Conservation (phyloP, 441 rosid genomes). For the Erodium moschatum region DNA sequence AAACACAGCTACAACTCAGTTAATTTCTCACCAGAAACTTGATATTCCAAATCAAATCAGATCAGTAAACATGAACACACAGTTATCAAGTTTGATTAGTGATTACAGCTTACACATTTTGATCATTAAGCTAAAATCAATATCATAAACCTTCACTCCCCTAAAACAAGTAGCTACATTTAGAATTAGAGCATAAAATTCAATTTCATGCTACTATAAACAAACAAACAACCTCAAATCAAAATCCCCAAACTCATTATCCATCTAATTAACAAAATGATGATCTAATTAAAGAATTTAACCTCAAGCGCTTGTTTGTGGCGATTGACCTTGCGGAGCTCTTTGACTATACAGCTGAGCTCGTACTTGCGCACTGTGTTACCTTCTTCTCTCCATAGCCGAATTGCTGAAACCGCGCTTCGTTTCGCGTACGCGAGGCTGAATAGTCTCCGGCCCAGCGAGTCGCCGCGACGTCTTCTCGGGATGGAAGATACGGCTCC, state of each 20-base stretch:
- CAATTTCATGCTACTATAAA: background rate
- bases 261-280: too few relatives aligned
- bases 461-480: constrained; percentile 33
- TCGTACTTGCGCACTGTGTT: constrained; percentile 60
- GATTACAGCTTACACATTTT: too few relatives aligned
- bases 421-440: constrained; percentile 63
- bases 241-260: too few relatives aligned
- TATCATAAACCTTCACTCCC: background rate
- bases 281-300: background rate
- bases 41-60: too few relatives aligned
- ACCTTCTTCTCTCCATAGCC: constrained; percentile 77
- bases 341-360: constrained; percentile 72
- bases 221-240: too few relatives aligned
- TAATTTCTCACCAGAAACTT: too few relatives aligned
- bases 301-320: constrained; percentile 91
- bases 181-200: background rate
- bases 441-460: constrained; percentile 60
- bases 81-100: too few relatives aligned
- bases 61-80: too few relatives aligned
- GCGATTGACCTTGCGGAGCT: constrained; percentile 81
- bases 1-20: background rate
- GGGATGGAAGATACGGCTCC: constrained; percentile 7
- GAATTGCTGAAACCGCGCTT: constrained; percentile 60
- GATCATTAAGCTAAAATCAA: background rate
- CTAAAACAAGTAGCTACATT: background rate